Base-by-base conservation (phyloP, 148 eudicot genomes). In the Spergularia marina region DNA sequence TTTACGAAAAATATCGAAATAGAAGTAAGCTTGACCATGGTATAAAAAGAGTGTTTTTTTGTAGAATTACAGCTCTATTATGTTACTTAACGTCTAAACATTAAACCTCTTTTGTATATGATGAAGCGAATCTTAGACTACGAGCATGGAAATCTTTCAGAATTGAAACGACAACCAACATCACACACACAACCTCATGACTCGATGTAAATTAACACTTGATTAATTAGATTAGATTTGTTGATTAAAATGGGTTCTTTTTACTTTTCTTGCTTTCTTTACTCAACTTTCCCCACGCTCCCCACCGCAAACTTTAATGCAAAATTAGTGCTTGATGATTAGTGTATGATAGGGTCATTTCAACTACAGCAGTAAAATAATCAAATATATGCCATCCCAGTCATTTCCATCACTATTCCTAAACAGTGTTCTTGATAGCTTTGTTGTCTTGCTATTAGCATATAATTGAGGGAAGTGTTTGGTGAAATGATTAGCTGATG, bases 341-440 rank as follows among this genome's bases (percentile, higher is more conserved):
- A 77, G 70, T 72, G 55, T 70, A 76, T 77, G 83, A 81, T 67
- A 81, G 73, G 77, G 63, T 73, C 59, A 7, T 81, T 52, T 30
- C 40, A 81, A 80, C 83, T 70, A 65, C 63, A 51, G 57, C 77
- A 53, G 18, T 40, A 65, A 49, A 36, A 6, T 68, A 60, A 57
- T 69, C 61, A 58, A 77, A 68, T 44, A 55, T 30, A 77, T 77
- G 78, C 65, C 53, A 63, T 54, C 10, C 39, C 16, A 54, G 74
- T 72, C 80, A 51, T 82, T 70, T 73, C 41, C 52, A 54, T 77
- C 70, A 25, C 65, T 74, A 21, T 73, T 77, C n/a, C 18, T 53
- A 44, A 73, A 36, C 67, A 77, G 74, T 39, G 55, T 55, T 6
- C 30, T 49, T 44, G 40, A 18, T 54, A 70, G 36, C 12, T 63